Conservation (phyloP, 495 filamentous ascomycete genomes). For the Evansstolkia leycettana region DNA sequence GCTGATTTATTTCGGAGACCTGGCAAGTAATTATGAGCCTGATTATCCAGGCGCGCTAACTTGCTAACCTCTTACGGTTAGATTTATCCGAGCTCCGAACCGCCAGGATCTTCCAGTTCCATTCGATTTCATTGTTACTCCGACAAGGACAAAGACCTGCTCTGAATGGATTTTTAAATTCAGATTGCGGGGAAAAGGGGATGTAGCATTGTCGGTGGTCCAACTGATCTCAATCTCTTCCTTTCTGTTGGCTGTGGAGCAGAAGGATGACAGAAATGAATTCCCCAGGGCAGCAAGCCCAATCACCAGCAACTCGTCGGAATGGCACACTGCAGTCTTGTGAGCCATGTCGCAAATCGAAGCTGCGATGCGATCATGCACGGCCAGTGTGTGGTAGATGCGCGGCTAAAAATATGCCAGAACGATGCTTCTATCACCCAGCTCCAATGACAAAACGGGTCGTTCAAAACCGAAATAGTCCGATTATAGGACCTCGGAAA, state of each 20-base stretch:
- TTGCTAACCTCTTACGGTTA: too few species aligned
- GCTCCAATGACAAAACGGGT: constrained; percentile 22
- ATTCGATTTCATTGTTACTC: too few species aligned
- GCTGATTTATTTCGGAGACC: too few species aligned
- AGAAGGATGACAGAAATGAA: background rate
- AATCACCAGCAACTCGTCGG: constrained; percentile 5
- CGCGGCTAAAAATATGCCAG: constrained; percentile 18
- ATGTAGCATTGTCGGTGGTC: too few species aligned
- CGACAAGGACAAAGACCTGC: too few species aligned
- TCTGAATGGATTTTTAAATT: constrained; percentile 3
- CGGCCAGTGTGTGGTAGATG: constrained; percentile 27
- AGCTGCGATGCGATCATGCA: constrained; percentile 37
- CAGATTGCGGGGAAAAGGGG: background rate
- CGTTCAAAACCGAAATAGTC: constrained; percentile 1
- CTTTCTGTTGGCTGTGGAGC: constrained; percentile 1
- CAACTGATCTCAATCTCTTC: background rate
- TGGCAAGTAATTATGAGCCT: too few species aligned
- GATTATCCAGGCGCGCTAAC: too few species aligned
- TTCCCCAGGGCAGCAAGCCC: too few species aligned
- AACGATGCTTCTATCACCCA: constrained; percentile 31
- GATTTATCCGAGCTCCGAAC: too few species aligned
- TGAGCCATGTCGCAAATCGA: constrained; percentile 40
- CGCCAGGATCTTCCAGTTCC: too few species aligned
- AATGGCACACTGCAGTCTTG: constrained; percentile 39
- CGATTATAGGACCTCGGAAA: constrained; percentile 5